A percentile compares a stretch with the other conserved stretches of the same genome.
phyloP scores from a whole-genome alignment of 2,329 filamentous ascomycete species.

The Lachnellula cervina region DNA sequence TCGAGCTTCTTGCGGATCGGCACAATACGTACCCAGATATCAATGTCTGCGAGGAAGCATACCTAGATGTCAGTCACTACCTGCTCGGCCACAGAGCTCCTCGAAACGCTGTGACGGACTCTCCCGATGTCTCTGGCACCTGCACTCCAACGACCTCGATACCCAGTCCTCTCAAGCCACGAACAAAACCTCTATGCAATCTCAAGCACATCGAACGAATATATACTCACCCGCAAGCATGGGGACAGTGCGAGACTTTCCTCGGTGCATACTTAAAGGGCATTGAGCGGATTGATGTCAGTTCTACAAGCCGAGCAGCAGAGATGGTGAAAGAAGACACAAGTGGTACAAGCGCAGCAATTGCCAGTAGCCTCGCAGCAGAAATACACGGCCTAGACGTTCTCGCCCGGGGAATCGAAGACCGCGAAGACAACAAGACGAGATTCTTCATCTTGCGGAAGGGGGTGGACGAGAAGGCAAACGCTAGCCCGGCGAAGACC shows the following conservation, averaged over 20 bases:
- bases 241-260: conserved; percentile 82
- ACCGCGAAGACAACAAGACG: conserved; percentile 71
- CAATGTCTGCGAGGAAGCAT: conserved; percentile 75
- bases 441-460: conserved; percentile 64
- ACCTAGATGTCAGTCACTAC: conserved; percentile 84
- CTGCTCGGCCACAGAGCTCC: conserved; percentile 54
- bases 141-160: conserved; percentile 46
- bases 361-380: conserved; percentile 72
- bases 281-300: conserved; percentile 76
- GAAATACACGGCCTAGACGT: conserved; percentile 62
- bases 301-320: conserved; percentile 80
- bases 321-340: conserved; percentile 63
- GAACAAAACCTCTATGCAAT: conserved; percentile 43
- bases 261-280: conserved; percentile 64
- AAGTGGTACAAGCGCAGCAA: conserved; percentile 63
- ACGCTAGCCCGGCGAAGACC: conserved; percentile 24
- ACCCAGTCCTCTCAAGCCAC: conserved; percentile 42
- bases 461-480: conserved; percentile 19
- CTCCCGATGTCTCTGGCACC: conserved; percentile 38
- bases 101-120: conserved; percentile 10
- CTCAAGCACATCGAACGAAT: conserved; percentile 65
- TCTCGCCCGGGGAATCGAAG: conserved; percentile 66
- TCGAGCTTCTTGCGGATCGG: conserved; percentile 82
- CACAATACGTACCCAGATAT: conserved; percentile 60
- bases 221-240: conserved; percentile 93